These are phyloP conservation scores for Myxozyma monticola DNA, from an alignment of 805 yeast genomes.

Conservation along the genomic window DNA sequence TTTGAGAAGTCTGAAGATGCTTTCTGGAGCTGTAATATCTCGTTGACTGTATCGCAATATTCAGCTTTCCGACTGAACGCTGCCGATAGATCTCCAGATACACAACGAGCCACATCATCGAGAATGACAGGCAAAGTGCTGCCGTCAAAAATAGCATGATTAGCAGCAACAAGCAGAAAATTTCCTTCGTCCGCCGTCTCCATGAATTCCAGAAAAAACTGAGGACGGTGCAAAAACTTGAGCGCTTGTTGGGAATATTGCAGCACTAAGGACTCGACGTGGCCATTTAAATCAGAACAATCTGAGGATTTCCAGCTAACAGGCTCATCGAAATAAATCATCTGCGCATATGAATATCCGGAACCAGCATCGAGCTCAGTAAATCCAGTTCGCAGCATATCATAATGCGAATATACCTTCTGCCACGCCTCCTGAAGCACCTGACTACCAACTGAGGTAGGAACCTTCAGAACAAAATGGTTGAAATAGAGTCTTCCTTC, in stretches of 20 bases:
- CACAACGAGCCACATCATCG: neutral
- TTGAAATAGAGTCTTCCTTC: slow-evolving; percentile 24
- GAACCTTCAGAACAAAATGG: slow-evolving; percentile 16
- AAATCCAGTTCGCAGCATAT: slow-evolving; percentile 30
- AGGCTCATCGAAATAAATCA: slow-evolving; percentile 4
- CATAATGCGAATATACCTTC: slow-evolving; percentile 9
- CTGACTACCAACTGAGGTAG: slow-evolving; percentile 4
- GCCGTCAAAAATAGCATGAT: slow-evolving; percentile 33
- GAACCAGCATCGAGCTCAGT: slow-evolving; percentile 7
- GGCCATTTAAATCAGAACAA: neutral
- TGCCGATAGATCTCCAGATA: neutral
- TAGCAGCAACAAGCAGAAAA: slow-evolving; percentile 17
- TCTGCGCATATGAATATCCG: slow-evolving; percentile 26
- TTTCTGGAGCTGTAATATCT: slow-evolving; percentile 7
- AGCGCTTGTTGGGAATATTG: slow-evolving; percentile 1
- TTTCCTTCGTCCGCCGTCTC: neutral
- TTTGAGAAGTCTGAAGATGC: neutral
- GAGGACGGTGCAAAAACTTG: slow-evolving; percentile 17
- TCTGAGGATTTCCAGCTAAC: neutral
- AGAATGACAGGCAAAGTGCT: slow-evolving; percentile 6
- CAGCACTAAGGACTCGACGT: neutral
- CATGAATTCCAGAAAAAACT: slow-evolving; percentile 17
- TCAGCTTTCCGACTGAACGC: neutral
- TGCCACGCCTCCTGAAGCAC: slow-evolving; percentile 12
- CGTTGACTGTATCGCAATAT: slow-evolving; percentile 1